Evolutionary conservation across 805 yeast species (phyloP).

Genomic region (Candida berthetii): DNA sequence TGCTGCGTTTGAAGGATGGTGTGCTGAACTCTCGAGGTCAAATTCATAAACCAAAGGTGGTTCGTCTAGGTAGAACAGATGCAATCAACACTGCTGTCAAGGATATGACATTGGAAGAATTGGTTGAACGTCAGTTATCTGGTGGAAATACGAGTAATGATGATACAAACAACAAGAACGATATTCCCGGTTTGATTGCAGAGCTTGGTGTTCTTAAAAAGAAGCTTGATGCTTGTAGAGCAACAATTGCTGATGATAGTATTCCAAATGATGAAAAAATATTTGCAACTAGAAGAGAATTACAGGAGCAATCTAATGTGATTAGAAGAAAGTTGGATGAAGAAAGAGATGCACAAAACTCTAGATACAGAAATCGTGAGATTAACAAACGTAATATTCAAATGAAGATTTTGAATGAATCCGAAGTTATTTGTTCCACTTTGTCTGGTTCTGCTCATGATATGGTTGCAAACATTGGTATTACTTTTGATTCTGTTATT

Average conservation of each 20-base stretch:
- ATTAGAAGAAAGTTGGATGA: constrained; percentile 72
- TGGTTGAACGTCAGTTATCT: constrained; percentile 48
- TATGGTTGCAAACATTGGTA: constrained; percentile 64
- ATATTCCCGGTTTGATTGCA: constrained; percentile 45
- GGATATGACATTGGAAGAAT: constrained; percentile 80
- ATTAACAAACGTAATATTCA: constrained; percentile 72
- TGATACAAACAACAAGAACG: constrained; percentile 12
- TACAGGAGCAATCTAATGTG: constrained; percentile 58
- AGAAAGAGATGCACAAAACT: constrained; percentile 66
- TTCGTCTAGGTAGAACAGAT: constrained; percentile 86
- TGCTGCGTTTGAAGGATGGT: constrained; percentile 73
- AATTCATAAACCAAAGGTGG: constrained; percentile 55
- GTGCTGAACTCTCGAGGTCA: constrained; percentile 51
- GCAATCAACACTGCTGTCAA: constrained; percentile 78
- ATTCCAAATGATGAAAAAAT: constrained; percentile 37
- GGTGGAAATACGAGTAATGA: not conserved
- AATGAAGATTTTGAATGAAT: constrained; percentile 59
- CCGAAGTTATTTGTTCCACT: constrained; percentile 88
- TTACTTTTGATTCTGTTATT: constrained; percentile 83
- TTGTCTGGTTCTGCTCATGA: constrained; percentile 94
- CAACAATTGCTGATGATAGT: constrained; percentile 17
- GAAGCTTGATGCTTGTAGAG: constrained; percentile 16
- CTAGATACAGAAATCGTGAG: constrained; percentile 69
- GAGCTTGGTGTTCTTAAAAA: constrained; percentile 25
- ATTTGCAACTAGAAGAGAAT: constrained; percentile 44